A percentile compares a stretch with the other conserved stretches of the same genome.
phyloP scores from a whole-genome alignment of 2,329 filamentous ascomycete species.

The Phoma sp. region DNA sequence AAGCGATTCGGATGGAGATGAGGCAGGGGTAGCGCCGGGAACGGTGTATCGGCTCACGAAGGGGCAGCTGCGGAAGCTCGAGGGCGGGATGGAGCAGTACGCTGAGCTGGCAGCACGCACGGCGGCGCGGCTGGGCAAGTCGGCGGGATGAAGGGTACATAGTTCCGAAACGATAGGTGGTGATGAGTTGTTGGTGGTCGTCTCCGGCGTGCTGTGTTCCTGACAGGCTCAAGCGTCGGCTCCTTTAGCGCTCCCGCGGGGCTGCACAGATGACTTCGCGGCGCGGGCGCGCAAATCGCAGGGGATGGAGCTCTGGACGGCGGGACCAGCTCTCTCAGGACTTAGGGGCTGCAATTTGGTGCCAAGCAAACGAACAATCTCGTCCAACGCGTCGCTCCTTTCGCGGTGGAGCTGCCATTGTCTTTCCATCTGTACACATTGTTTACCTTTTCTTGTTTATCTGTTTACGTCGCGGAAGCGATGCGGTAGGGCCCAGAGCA shows the following conservation, averaged over 20 bases:
- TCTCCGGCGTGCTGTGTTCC: constrained; percentile 3
- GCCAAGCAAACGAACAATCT: constrained; percentile 22
- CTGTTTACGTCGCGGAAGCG: constrained; percentile 25
- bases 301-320: constrained; percentile 22
- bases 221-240: constrained; percentile 27
- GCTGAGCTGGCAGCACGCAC: constrained; percentile 45
- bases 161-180: constrained; percentile 3
- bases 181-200: neutral
- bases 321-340: constrained; percentile 7
- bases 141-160: neutral
- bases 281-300: constrained; percentile 28
- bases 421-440: neutral
- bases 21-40: constrained; percentile 55
- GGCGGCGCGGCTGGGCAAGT: constrained; percentile 36
- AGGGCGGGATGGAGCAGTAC: constrained; percentile 50
- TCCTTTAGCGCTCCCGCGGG: constrained; percentile 23
- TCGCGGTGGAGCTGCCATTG: constrained; percentile 17
- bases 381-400: constrained; percentile 36
- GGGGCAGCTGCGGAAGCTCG: constrained; percentile 45
- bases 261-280: constrained; percentile 24
- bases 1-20: constrained; percentile 56
- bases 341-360: constrained; percentile 33
- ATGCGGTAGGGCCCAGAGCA: constrained; percentile 35
- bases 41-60: constrained; percentile 46
- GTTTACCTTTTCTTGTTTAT: constrained; percentile 12